Evolutionary conservation across 139 green algal species (phyloP).

Genomic region (Tetraselmis striata): DNA sequence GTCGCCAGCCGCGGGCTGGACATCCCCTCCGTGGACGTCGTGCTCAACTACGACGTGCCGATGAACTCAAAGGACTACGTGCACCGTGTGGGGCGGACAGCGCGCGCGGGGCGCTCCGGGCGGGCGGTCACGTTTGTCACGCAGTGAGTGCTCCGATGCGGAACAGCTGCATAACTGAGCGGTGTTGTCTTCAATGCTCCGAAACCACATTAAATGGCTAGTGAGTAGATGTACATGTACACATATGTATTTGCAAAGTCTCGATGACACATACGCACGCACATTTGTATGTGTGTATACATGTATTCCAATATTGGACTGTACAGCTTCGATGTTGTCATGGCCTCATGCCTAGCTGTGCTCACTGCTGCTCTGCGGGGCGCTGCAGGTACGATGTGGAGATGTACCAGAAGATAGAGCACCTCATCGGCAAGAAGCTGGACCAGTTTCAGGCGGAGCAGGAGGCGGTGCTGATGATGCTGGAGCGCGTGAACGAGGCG

Average conservation of each 20-base stretch:
- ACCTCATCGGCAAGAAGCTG: conserved; percentile 77
- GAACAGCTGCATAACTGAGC: too few species aligned
- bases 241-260: too few species aligned
- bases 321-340: too few species aligned
- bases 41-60: conserved; percentile 97
- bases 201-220: too few species aligned
- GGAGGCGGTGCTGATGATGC: conserved; percentile 68
- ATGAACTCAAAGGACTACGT: conserved; percentile 94
- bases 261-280: too few species aligned
- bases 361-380: neutral
- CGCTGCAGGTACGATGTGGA: conserved; percentile 89
- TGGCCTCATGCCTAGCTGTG: neutral
- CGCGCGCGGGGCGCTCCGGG: conserved; percentile 83
- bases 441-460: conserved; percentile 65
- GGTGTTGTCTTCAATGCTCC: too few species aligned
- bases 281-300: neutral
- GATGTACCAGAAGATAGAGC: conserved; percentile 95
- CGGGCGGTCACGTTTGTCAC: conserved; percentile 90
- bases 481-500: conserved; percentile 77
- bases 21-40: conserved; percentile 90
- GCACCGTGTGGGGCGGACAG: conserved; percentile 92
- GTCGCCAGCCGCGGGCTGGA: conserved; percentile 88
- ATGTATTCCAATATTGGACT: neutral
- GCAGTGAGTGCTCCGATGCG: too few species aligned
- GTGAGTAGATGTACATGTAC: too few species aligned